Evolutionary conservation across 306 rosid species (phyloP).

Genomic region (Dalbergia cochinchinensis): DNA sequence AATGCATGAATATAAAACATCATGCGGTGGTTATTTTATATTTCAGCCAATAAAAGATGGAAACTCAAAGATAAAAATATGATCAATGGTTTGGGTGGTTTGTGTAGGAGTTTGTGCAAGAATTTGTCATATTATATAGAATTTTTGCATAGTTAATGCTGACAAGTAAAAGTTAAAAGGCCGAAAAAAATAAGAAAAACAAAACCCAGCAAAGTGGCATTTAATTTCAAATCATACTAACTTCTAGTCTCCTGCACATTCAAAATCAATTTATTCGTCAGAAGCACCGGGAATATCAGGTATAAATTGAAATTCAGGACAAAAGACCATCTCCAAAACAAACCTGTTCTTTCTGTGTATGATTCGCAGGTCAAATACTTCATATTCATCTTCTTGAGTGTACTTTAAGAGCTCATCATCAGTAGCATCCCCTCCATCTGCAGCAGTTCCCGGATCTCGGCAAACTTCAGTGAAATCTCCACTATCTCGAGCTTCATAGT

Average conservation of each 20-base stretch:
- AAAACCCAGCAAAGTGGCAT: slow-evolving; percentile 18
- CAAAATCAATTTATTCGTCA: slow-evolving; percentile 11
- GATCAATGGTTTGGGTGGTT: too few relatives aligned
- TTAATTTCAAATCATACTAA: slow-evolving; percentile 28
- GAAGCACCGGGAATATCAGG: slow-evolving; percentile 37
- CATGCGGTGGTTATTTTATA: too few relatives aligned
- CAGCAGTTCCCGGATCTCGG: slow-evolving; percentile 51
- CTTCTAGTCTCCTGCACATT: slow-evolving; percentile 28
- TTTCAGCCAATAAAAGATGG: too few relatives aligned
- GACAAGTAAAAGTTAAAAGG: slow-evolving; percentile 1
- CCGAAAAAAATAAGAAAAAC: slow-evolving; percentile 10
- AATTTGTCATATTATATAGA: too few relatives aligned
- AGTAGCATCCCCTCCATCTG: slow-evolving; percentile 61
- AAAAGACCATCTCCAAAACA: slow-evolving; percentile 34
- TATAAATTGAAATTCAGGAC: slow-evolving; percentile 38
- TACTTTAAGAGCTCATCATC: slow-evolving; percentile 67
- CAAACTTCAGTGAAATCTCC: slow-evolving; percentile 52
- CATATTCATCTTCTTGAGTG: slow-evolving; percentile 69
- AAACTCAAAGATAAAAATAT: too few relatives aligned
- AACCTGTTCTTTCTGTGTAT: slow-evolving; percentile 98
- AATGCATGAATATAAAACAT: too few relatives aligned
- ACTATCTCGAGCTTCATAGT: slow-evolving; percentile 44
- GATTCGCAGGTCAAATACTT: slow-evolving; percentile 85
- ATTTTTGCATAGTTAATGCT: slow-evolving; percentile 4
- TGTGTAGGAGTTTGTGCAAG: too few relatives aligned